Evolutionary conservation across 2,329 filamentous ascomycete genomes (phyloP), one percentile per base, ranked within the genome.

Genomic region (Aureobasidium sp.): DNA sequence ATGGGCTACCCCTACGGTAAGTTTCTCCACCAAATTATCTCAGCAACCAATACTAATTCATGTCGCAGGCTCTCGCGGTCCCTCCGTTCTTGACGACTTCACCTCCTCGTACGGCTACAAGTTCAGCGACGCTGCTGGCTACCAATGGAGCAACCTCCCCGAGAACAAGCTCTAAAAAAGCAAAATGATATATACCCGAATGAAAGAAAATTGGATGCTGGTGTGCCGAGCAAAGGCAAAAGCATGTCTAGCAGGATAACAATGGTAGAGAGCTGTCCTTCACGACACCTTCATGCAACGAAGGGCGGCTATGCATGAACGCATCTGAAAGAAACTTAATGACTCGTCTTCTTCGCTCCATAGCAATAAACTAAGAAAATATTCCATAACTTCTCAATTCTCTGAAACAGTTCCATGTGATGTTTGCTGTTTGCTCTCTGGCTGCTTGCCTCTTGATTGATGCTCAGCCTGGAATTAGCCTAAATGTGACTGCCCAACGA

Each of bases 1-100:
- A 99, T 99, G 94, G 93, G 96, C 73, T 99, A 99, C 78, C 93
- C 95, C 67, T 99, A 99, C 73, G 94, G 94, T 96, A 78, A 79
- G 88, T 75, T 27, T 57, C 27, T 29, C 61, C 47, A 54, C 27
- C 15, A 4, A 11, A 55, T 13, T 15, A 38, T 45, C 4, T 35
- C 27, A 45, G 19, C 21, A 40, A 25, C 62, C 17, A 19, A 19
- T 29, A 53, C 49, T 64, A 51, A 65, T 45, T 51, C n/a, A 37
- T 40, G 13, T 68, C 69, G 61, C 67, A 99, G 94, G 94, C 67
- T 99, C 94, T 62, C 93, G 95, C 69, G 94, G 95, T 63, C 95
- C 95, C 29, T 89, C 92, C 60, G 93, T 99, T 38, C 83, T 99
- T 60, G 94, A 99, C 69, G 94, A 99, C 78, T 99, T 99, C 79